Evolutionary conservation across 176 grass and related monocot species (phyloP).

Genomic region (Oryza glaberrima): DNA sequence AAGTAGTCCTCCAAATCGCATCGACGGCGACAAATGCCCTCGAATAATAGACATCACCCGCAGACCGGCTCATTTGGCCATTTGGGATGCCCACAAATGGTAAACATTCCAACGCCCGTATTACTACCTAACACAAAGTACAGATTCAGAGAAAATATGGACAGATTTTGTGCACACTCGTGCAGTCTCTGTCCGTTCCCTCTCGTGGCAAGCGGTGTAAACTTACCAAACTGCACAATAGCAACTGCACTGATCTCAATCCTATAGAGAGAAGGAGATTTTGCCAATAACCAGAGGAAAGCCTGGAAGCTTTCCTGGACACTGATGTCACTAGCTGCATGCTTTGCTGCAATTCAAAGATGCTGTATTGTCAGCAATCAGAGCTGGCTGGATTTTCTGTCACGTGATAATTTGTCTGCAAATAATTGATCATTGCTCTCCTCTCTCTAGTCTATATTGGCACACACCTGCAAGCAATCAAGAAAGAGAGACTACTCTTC

Average conservation of each 20-base stretch:
- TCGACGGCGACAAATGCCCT: conserved; percentile 3
- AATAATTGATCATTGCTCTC: not conserved
- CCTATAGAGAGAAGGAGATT: not conserved
- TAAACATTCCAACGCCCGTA: not conserved
- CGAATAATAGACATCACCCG: conserved; percentile 6
- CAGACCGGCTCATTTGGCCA: not conserved
- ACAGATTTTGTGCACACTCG: not conserved
- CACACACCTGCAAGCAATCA: not conserved
- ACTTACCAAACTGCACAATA: not conserved
- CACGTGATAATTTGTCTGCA: not conserved
- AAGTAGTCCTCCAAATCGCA: conserved; percentile 24
- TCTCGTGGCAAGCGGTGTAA: not conserved
- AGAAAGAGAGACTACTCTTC: not conserved
- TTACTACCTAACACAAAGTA: not conserved
- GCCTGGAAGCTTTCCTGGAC: not conserved
- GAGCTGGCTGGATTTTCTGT: not conserved
- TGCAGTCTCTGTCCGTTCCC: not conserved
- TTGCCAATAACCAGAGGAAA: not conserved
- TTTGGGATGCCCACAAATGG: not conserved
- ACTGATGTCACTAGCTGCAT: not conserved
- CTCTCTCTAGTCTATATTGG: not conserved
- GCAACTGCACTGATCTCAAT: not conserved
- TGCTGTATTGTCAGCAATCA: not conserved
- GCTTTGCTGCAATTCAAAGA: conserved; percentile 13
- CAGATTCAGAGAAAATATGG: not conserved